phyloP scores from a whole-genome alignment of 305 asterid species.

The Rubia tinctorum region DNA sequence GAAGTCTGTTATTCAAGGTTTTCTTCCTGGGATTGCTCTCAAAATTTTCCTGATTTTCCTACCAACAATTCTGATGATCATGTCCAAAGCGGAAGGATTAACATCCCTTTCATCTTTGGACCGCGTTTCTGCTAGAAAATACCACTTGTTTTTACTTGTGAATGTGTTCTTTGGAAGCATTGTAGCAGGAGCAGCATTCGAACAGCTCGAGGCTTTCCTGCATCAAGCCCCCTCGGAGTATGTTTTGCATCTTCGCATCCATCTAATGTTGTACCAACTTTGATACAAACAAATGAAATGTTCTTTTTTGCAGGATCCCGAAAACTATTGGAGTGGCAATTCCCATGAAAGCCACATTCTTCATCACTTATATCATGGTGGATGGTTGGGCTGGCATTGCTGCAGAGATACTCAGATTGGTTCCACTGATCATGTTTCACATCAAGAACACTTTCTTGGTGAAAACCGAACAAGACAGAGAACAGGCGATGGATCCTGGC shows the following conservation, averaged over 20 bases:
- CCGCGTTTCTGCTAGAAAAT: conserved; percentile 77
- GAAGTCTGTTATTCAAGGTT: conserved; percentile 82
- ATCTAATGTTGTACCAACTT: neutral
- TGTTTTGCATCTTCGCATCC: conserved; percentile 5
- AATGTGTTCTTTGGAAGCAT: conserved; percentile 93
- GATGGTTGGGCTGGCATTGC: conserved; percentile 99
- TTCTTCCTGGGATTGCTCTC: conserved; percentile 92
- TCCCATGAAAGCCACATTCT: conserved; percentile 97
- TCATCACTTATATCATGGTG: conserved; percentile 87
- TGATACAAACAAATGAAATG: neutral
- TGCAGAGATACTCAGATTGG: conserved; percentile 76
- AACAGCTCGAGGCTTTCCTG: conserved; percentile 76
- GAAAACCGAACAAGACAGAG: conserved; percentile 82
- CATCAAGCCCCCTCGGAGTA: conserved; percentile 84
- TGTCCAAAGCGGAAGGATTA: conserved; percentile 87
- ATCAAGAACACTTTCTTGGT: conserved; percentile 81
- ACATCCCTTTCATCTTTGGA: conserved; percentile 76
- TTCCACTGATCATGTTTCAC: conserved; percentile 66
- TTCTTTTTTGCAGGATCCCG: conserved; percentile 59
- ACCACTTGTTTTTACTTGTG: conserved; percentile 74
- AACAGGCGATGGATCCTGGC: conserved; percentile 93
- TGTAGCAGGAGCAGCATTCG: conserved; percentile 85
- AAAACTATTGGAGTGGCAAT: conserved; percentile 81
- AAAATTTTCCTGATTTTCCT: conserved; percentile 74
- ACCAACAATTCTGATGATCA: conserved; percentile 72